A percentile compares a stretch with the other conserved stretches of the same genome.
Evolutionary conservation across 495 filamentous ascomycete genomes (phyloP).

Genomic region (Letharia lupina): DNA sequence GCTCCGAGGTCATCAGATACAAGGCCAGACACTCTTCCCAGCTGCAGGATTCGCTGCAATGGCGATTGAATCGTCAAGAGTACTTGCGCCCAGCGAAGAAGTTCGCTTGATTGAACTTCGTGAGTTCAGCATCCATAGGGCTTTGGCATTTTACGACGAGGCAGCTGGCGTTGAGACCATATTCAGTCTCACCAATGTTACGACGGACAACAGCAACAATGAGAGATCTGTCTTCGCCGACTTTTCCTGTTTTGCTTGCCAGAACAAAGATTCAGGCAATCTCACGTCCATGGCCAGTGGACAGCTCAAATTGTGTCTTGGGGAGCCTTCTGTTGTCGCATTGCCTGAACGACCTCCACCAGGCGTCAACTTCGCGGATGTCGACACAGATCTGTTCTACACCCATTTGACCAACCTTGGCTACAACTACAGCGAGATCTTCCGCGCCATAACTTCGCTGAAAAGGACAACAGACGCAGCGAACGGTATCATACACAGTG

Average conservation of each 20-base stretch:
- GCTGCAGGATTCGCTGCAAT: constrained; percentile 50
- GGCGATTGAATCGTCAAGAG: constrained; percentile 43
- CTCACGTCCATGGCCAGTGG: not conserved
- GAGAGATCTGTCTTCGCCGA: not conserved
- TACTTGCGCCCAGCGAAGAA: constrained; percentile 20
- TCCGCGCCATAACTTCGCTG: constrained; percentile 32
- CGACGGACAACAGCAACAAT: not conserved
- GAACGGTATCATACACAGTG: not conserved
- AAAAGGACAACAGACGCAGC: constrained; percentile 8
- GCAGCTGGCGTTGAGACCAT: constrained; percentile 34
- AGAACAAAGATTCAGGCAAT: not conserved
- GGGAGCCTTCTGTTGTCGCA: not conserved
- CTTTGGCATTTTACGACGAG: constrained; percentile 41
- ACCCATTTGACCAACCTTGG: constrained; percentile 37
- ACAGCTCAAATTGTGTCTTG: not conserved
- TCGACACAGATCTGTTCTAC: constrained; percentile 39
- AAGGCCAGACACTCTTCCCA: constrained; percentile 48
- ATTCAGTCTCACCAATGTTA: constrained; percentile 23
- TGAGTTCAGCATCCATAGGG: constrained; percentile 36
- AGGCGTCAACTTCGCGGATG: not conserved
- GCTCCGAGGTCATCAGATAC: constrained; percentile 35
- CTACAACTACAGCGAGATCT: constrained; percentile 37
- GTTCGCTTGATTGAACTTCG: constrained; percentile 25
- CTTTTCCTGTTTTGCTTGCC: constrained; percentile 1
- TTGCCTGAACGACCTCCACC: not conserved